Conservation (phyloP, 1,284 basidiomycete genomes). For the Anthracocystis panici-leucophaei region DNA sequence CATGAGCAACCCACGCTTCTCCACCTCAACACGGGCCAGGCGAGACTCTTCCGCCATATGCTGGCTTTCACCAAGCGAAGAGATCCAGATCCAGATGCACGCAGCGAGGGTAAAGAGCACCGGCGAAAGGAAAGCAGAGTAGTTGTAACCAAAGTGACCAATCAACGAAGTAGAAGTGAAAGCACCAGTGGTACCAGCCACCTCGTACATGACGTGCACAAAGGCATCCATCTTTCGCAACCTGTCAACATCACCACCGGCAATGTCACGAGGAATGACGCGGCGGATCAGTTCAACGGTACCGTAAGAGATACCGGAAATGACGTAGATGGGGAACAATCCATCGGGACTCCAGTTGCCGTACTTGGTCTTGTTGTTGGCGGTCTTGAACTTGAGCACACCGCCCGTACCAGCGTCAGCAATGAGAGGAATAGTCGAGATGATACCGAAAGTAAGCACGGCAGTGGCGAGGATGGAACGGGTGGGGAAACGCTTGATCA, state of each 20-base stretch:
- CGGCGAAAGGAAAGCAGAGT: slow-evolving; percentile 67
- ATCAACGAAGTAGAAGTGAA: slow-evolving; percentile 70
- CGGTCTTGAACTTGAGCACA: slow-evolving; percentile 54
- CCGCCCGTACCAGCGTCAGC: slow-evolving; percentile 69
- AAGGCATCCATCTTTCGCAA: slow-evolving; percentile 70
- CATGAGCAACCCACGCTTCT: slow-evolving; percentile 37
- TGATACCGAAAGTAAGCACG: slow-evolving; percentile 68
- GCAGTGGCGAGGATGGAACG: slow-evolving; percentile 68
- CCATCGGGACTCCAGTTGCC: slow-evolving; percentile 68
- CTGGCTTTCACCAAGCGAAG: slow-evolving; percentile 50
- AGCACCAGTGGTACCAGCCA: slow-evolving; percentile 70
- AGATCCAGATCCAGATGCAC: slow-evolving; percentile 59
- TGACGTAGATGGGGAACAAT: slow-evolving; percentile 67
- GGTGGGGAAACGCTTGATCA: slow-evolving; percentile 70
- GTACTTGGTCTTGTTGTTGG: slow-evolving; percentile 65
- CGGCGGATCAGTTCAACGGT: slow-evolving; percentile 70
- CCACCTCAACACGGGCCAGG: slow-evolving; percentile 37
- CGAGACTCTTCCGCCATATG: slow-evolving; percentile 32
- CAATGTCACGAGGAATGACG: slow-evolving; percentile 69
- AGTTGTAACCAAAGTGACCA: slow-evolving; percentile 70
- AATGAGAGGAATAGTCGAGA: slow-evolving; percentile 68
- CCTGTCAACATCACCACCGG: slow-evolving; percentile 64
- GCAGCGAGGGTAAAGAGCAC: slow-evolving; percentile 65
- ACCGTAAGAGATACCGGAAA: slow-evolving; percentile 69
- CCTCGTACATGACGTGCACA: slow-evolving; percentile 70